These are phyloP conservation scores for Xylariomycetidae sp. DNA, from an alignment of 2,329 filamentous ascomycete genomes.

Conservation along the genomic window DNA sequence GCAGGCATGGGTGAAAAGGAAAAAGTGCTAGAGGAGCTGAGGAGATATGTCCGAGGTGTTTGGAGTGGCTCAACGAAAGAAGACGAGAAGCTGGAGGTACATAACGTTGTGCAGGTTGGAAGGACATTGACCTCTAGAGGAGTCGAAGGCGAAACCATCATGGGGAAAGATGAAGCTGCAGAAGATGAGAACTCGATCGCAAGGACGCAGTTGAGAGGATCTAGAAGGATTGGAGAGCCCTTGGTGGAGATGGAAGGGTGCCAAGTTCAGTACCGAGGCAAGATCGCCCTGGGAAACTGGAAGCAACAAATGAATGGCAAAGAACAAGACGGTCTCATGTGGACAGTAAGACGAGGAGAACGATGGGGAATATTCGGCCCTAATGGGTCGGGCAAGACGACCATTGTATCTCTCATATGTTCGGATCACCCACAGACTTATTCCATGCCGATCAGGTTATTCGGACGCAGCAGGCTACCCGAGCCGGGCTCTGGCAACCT, in stretches of 20 bases:
- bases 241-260: conserved; percentile 87
- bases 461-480: conserved; percentile 76
- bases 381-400: conserved; percentile 95
- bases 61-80: conserved; percentile 38
- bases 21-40: conserved; percentile 53
- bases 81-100: conserved; percentile 44
- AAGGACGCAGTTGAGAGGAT: too few species aligned
- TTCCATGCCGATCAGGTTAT: conserved; percentile 79
- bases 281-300: conserved; percentile 79
- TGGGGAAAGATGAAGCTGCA: conserved; percentile 20
- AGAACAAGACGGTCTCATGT: conserved; percentile 62
- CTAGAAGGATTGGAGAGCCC: conserved; percentile 51
- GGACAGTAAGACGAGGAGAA: conserved; percentile 78
- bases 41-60: conserved; percentile 42
- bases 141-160: conserved; percentile 32
- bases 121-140: conserved; percentile 38
- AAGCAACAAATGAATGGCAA: conserved; percentile 49
- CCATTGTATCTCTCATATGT: conserved; percentile 83
- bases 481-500: conserved; percentile 59
- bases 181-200: conserved; percentile 4
- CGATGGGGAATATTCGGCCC: conserved; percentile 91
- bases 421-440: conserved; percentile 97
- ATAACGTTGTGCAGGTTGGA: conserved; percentile 46
- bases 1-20: conserved; percentile 61
- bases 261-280: conserved; percentile 72